Evolutionary conservation across 163 green algal species (phyloP).

Genomic region (Trebouxia gelatinosa): DNA sequence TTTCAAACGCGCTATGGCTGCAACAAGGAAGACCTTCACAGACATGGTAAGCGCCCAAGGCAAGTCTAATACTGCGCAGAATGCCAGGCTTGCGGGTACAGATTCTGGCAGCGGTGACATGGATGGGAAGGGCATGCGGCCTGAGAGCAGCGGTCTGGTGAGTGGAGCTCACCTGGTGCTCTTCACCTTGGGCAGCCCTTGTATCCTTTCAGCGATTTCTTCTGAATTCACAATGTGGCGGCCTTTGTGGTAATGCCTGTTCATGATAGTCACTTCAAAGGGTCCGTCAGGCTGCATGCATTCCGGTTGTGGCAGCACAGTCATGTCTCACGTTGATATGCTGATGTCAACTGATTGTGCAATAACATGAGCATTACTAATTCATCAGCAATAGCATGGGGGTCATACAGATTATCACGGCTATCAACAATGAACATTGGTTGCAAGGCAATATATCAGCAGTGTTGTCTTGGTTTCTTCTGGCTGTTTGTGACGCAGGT

Average conservation of each 20-base stretch:
- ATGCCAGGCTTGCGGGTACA: too few relatives aligned
- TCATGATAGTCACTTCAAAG: constrained; percentile 18
- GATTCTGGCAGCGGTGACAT: too few relatives aligned
- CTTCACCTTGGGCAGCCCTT: background rate
- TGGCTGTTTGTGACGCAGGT: background rate
- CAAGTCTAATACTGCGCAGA: too few relatives aligned
- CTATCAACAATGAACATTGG: background rate
- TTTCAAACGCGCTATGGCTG: too few relatives aligned
- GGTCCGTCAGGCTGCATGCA: constrained; percentile 5
- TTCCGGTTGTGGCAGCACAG: too few relatives aligned
- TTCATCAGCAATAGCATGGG: background rate
- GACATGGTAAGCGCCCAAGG: too few relatives aligned
- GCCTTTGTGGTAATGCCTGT: constrained; percentile 3
- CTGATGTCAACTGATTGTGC: background rate
- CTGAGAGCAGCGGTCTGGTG: too few relatives aligned
- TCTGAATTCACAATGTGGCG: constrained; percentile 7
- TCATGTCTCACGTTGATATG: background rate
- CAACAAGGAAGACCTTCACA: too few relatives aligned
- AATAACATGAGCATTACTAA: background rate
- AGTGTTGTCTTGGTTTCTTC: background rate
- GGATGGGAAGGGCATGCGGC: too few relatives aligned
- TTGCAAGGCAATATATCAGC: background rate
- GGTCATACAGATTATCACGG: background rate
- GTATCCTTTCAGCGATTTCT: constrained; percentile 3
- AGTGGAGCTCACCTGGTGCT: constrained; percentile 14